A percentile compares a stretch with the other conserved stretches of the same genome.
phyloP scores from a whole-genome alignment of 2,329 filamentous ascomycete species.

The Xylaria sp. region DNA sequence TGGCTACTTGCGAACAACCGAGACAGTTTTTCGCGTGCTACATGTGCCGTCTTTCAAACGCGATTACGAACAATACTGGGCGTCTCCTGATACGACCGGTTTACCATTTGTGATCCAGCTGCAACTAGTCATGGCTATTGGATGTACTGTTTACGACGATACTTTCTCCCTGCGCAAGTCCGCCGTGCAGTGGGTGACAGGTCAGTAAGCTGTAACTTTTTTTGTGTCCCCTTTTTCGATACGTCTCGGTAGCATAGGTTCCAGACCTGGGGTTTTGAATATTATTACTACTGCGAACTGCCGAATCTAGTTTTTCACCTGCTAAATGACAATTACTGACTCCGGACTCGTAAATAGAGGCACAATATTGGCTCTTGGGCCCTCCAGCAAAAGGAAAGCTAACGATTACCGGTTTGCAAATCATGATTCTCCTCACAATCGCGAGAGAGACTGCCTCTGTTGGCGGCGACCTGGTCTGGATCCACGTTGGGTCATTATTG shows the following conservation, averaged over 20 bases:
- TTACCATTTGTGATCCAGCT: conserved; percentile 62
- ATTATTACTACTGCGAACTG: too few species aligned
- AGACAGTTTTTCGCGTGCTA: conserved; percentile 67
- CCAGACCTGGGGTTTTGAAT: too few species aligned
- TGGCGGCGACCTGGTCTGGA: conserved; percentile 64
- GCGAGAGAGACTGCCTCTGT: conserved; percentile 61
- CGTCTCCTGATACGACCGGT: conserved; percentile 54
- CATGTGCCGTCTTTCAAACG: conserved; percentile 67
- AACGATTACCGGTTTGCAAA: conserved; percentile 62
- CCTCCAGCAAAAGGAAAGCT: conserved; percentile 62
- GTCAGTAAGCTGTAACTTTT: too few species aligned
- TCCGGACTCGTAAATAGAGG: conserved; percentile 50
- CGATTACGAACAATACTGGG: conserved; percentile 65
- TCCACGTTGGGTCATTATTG: conserved; percentile 61
- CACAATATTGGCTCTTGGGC: conserved; percentile 61
- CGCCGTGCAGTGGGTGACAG: conserved; percentile 62
- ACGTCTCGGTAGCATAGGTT: too few species aligned
- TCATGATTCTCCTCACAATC: conserved; percentile 62
- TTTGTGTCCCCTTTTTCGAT: too few species aligned
- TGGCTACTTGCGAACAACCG: conserved; percentile 65
- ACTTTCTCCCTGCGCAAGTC: conserved; percentile 55
- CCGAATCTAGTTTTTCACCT: too few species aligned
- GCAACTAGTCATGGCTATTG: conserved; percentile 65
- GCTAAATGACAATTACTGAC: too few species aligned
- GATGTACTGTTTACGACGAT: conserved; percentile 60